phyloP scores from a whole-genome alignment of 345 rosid genomes.

The Brassica incana region DNA sequence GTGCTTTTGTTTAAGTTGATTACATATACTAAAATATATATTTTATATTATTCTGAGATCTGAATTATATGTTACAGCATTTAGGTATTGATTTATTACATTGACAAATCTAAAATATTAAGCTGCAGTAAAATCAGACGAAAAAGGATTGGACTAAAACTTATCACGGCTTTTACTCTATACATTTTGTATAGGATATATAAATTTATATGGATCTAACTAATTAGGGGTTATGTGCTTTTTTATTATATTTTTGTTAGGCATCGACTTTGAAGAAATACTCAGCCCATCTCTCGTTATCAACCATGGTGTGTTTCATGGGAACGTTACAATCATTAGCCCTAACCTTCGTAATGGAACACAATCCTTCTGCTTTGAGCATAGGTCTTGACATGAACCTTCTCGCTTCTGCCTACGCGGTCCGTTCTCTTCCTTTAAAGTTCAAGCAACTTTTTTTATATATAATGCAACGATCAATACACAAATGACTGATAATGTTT shows the following conservation, averaged over 20 bases:
- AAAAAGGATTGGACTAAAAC: too few species aligned
- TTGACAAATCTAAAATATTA: too few species aligned
- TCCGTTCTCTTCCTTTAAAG: slow-evolving; percentile 19
- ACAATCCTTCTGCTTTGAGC: slow-evolving; percentile 57
- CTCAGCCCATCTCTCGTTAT: slow-evolving; percentile 77
- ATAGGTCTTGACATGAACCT: slow-evolving; percentile 92
- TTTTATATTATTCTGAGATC: too few species aligned
- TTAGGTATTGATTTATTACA: too few species aligned
- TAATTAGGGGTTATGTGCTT: not conserved
- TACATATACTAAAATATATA: too few species aligned
- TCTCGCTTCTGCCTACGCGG: slow-evolving; percentile 96
- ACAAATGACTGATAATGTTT: not conserved
- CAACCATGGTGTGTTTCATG: slow-evolving; percentile 75
- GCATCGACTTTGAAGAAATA: slow-evolving; percentile 86
- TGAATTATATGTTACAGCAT: too few species aligned
- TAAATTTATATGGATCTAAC: not conserved
- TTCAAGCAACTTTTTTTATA: not conserved
- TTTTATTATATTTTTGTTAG: slow-evolving; percentile 35
- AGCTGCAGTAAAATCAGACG: too few species aligned
- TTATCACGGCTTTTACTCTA: too few species aligned
- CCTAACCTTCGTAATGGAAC: slow-evolving; percentile 79
- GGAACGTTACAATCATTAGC: slow-evolving; percentile 84
- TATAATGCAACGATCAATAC: not conserved
- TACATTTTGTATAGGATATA: not conserved
- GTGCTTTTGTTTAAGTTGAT: too few species aligned